Base-by-base conservation (phyloP, 1,284 basidiomycete genomes). In the Vanrija sp. region DNA sequence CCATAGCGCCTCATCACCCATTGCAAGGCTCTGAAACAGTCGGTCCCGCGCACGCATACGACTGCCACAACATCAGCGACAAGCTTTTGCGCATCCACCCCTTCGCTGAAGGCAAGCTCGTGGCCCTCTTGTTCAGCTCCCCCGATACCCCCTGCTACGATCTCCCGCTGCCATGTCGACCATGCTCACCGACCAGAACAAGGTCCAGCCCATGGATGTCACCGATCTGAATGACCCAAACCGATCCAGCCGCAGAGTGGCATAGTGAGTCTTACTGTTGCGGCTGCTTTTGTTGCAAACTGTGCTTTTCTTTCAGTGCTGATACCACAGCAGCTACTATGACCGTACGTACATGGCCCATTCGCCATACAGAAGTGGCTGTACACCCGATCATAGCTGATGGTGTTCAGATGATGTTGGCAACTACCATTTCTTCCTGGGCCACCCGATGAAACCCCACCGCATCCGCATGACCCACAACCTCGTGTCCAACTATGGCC, bases 381-480 rank as follows among this genome's bases (percentile, higher is more conserved):
- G 1, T 14, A 15, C 12, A 12, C 10, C 15, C 38, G 18, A 23
- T 21, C 19, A 5, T 38, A 19, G 10, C 21, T 45, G n/a, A 45
- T 34, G 16, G 5, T 34, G 9, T 8, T 9, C 50, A 64, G 62
- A 62, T 43, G 76, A 78, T 58, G 76, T 75, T 10, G 73, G 75
- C 19, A 76, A 76, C 57, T 77, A 74, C 63, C 89, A 88, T 14
- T 96, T 94, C 72, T 91, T 91, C 46, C 80, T 88, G 39, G 87
- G 87, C 3, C 91, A 95, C 67, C 88, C 88, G 38, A 96, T 97
- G 91, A 96, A 96, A 76, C 94, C 94, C 0, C 91, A 94, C 71
- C 82, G 93, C 46, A 93, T 96, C 79, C 83, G 87, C 44, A 88
- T 97, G 77, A 90, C 94, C 0, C 92, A 98, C 74, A 91, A 95